Evolutionary conservation across 2,329 filamentous ascomycete species (phyloP), one percentile per base, ranked within the genome.

Genomic region (Monosporascus sp.): DNA sequence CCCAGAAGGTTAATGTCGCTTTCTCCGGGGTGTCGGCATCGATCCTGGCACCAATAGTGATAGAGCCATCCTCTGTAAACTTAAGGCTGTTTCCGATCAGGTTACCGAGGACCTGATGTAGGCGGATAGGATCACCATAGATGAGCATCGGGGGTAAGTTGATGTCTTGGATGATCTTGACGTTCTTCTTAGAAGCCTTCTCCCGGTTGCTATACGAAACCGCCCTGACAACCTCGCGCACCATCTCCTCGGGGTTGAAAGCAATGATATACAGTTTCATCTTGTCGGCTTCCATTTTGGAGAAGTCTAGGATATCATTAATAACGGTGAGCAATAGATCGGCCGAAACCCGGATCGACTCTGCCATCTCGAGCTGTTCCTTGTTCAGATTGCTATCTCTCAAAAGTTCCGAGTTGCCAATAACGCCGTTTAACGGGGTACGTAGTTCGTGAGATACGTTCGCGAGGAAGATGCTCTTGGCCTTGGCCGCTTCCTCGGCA

Each of bases 241-340:
- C 78, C 79, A 86, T 84, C 64, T 85, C 83, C 59, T 82, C 78
- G 0, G 84, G 82, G 58, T 84, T 86, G 70, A 87, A 87, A 7
- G 82, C 82, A 51, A 84, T 85, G 54, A 85, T 79, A 65, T 89
- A 89, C 1, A 92, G 81, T 66, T 94, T 90, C 75, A 96, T 85
- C 68, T 90, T 87, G 61, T 92, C 89, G 3, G 88, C 90, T 68
- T 96, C 90, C 74, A 94, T 90, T 70, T 96, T 95, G 27, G 91
- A 96, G 67, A 96, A 95, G 70, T 97, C 93, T 5, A 97, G 77
- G 50, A 97, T 96, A 65, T 97, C 93, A 65, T 97, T 97, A 72
- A 97, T 97, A 47, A 97, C 90, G 0, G 91, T 94, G 25, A 97
- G 76, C 15, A 97, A 74, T 17, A 94, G 84, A 65, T 97, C 91